phyloP scores from a whole-genome alignment of 768 basidiomycete genomes.

The Russula brevipes region DNA sequence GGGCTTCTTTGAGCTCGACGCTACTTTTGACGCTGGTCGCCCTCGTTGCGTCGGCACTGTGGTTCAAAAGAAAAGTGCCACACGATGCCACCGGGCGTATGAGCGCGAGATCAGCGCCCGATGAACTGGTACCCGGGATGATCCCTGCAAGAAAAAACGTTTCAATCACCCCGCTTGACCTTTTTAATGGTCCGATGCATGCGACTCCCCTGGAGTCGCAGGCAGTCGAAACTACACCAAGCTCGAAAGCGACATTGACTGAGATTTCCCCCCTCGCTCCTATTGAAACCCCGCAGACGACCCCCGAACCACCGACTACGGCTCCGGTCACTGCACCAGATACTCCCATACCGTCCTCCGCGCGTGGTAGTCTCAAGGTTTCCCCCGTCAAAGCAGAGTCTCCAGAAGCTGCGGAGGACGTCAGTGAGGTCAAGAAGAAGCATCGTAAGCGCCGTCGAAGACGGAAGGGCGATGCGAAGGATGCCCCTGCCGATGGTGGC shows the following conservation, averaged over 20 bases:
- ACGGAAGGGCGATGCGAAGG: conserved; percentile 21
- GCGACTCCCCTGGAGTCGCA: neutral
- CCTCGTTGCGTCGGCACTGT: conserved; percentile 4
- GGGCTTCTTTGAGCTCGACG: conserved; percentile 5
- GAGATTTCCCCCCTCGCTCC: neutral
- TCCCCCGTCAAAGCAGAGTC: conserved; percentile 3
- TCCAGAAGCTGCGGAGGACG: conserved; percentile 53
- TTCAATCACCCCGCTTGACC: neutral
- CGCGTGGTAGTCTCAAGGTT: neutral
- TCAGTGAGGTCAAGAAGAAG: conserved; percentile 37
- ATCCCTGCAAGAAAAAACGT: neutral
- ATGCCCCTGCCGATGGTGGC: conserved; percentile 25
- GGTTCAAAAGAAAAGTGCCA: conserved; percentile 7
- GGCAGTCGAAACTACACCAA: neutral
- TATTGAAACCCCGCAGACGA: neutral
- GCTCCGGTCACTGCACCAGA: neutral
- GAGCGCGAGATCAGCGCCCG: neutral
- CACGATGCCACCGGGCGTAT: neutral
- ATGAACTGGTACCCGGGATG: neutral
- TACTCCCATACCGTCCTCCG: neutral
- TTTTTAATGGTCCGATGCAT: neutral
- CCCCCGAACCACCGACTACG: neutral
- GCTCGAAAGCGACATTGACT: neutral
- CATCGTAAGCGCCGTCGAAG: conserved; percentile 25
- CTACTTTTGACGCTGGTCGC: conserved; percentile 13